Evolutionary conservation across 306 rosid species (phyloP), one percentile per base, ranked within the genome.

Genomic region (Morella rubra): DNA sequence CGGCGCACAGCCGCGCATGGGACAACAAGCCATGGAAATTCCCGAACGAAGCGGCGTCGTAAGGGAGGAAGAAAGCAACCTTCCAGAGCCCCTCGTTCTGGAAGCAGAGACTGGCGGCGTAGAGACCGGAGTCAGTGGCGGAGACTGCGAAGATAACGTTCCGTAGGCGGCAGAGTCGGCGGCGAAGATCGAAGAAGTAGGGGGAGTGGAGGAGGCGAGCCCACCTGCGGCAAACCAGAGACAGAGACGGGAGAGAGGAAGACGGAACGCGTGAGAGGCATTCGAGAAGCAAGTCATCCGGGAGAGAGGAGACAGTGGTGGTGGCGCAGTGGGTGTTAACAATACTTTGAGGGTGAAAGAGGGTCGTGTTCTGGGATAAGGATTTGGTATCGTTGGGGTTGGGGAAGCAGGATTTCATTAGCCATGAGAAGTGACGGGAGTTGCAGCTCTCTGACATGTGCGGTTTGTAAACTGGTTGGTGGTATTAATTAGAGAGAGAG

Each of bases 381-480:
- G 40, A 56, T 72, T 10, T 24, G 70, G 74, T 72, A 76, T 88
- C 70, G 50, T 83, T 73, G 7, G 88, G 84, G 65, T 59, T 85
- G 27, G 95, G 95, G 81, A 88, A 83, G 62, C 97, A 91, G 14
- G 97, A 86, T 53, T 89, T 91, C 84, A 89, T 75, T 11, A 89
- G 80, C 95, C 97, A 89, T 69, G 97, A 71, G 81, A 91, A 86
- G 76, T 88, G 97, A 72, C 94, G 94, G 73, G 93, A 87, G 77
- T 86, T 87, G 85, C 90, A 85, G 83, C 71, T 84, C 44, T 89
- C 91, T 67, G 90, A 81, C 77, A 41, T 65, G 18, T 13, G 16
- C 4, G n/a, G 10, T 78, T 77, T 4, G 79, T 55, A 32, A 32
- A 2, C 37, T 32, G 3, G 37, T 32, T 32, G 37, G 37, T 32